A percentile compares a stretch with the other conserved stretches of the same genome.
phyloP scores from a whole-genome alignment of 805 yeast genomes.

The Candida sanyiensis region DNA sequence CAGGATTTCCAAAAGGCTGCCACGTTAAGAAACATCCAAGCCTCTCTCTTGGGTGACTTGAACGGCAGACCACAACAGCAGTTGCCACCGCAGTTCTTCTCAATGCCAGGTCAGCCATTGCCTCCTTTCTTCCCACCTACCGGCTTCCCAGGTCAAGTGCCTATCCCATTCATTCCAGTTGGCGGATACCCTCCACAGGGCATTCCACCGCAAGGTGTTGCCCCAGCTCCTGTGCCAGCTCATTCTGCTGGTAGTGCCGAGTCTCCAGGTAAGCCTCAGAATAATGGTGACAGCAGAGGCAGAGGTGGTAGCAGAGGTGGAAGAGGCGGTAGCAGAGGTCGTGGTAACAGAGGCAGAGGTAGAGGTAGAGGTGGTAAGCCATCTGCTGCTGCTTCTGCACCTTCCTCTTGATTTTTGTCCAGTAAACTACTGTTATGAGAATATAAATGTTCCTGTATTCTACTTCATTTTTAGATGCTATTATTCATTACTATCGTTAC shows the following conservation, averaged over 20 bases:
- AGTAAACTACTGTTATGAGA: constrained; percentile 1
- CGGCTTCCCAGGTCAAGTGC: constrained; percentile 21
- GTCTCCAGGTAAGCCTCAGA: background rate
- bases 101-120: constrained; percentile 7
- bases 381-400: constrained; percentile 6
- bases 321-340: background rate
- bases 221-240: background rate
- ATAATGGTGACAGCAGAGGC: constrained; percentile 1
- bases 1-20: constrained; percentile 4
- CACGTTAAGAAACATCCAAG: constrained; percentile 15
- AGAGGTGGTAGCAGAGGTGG: background rate
- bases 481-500: constrained; percentile 11
- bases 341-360: constrained; percentile 15
- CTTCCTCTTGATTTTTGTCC: background rate
- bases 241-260: no score
- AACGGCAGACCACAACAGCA: constrained; percentile 17
- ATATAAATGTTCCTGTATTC: constrained; percentile 2
- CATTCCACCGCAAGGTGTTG: constrained; percentile 1
- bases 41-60: constrained; percentile 28
- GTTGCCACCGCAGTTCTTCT: constrained; percentile 4
- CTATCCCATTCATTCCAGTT: constrained; percentile 8
- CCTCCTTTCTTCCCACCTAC: constrained; percentile 10
- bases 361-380: constrained; percentile 22
- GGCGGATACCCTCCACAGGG: background rate
- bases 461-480: background rate